Evolutionary conservation across 2,329 filamentous ascomycete species (phyloP).

Genomic region (Exophiala lecanii-corni): DNA sequence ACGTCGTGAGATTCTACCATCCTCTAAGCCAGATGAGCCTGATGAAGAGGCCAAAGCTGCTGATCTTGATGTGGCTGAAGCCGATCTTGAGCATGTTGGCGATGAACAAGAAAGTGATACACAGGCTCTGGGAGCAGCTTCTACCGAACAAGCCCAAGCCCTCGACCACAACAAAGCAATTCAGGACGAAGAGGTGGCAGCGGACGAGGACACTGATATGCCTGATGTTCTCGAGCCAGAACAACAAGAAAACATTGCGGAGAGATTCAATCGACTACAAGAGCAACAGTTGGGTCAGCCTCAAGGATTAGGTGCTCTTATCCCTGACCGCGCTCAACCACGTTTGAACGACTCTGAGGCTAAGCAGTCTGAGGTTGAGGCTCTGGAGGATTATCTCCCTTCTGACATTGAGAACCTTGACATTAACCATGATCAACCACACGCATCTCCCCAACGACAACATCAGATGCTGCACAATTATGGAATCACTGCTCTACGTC

Average conservation of each 20-base stretch:
- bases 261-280: conserved; percentile 31
- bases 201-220: conserved; percentile 54
- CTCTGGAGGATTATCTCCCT: conserved; percentile 36
- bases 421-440: conserved; percentile 45
- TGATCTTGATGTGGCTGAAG: conserved; percentile 67
- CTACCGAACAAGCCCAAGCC: conserved; percentile 77
- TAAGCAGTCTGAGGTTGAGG: conserved; percentile 41
- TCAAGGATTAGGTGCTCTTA: conserved; percentile 50
- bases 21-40: conserved; percentile 50
- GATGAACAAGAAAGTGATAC: conserved; percentile 78
- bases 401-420: conserved; percentile 58
- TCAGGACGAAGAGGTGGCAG: conserved; percentile 56
- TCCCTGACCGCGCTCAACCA: conserved; percentile 41
- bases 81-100: conserved; percentile 92
- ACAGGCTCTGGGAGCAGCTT: conserved; percentile 84
- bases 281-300: conserved; percentile 35
- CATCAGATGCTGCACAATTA: conserved; percentile 62
- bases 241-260: conserved; percentile 29
- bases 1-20: conserved; percentile 72
- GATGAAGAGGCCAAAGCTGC: conserved; percentile 43
- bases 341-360: conserved; percentile 25
- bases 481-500: conserved; percentile 82
- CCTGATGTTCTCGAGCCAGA: conserved; percentile 43
- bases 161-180: conserved; percentile 87
- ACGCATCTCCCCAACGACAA: conserved; percentile 37